Conservation (phyloP, 2,329 filamentous ascomycete species). For the Boeremia exigua region DNA sequence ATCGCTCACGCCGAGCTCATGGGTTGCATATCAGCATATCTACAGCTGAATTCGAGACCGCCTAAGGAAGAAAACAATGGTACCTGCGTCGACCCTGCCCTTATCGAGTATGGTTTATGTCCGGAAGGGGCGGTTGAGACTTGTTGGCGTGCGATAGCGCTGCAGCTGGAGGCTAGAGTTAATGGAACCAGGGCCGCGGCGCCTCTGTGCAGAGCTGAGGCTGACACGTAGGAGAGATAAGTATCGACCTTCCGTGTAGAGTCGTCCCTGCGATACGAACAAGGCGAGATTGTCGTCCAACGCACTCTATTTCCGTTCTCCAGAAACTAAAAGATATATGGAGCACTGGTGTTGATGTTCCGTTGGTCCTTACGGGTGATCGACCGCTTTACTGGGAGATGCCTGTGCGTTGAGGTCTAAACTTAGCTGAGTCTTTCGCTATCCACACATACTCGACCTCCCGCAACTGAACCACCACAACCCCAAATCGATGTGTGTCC, state of each 20-base stretch:
- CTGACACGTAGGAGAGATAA: slow-evolving; percentile 3
- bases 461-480: background rate
- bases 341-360: slow-evolving; percentile 2
- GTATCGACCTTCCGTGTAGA: background rate
- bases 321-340: background rate
- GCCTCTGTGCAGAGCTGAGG: slow-evolving; percentile 14
- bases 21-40: slow-evolving; percentile 9
- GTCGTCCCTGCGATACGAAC: background rate
- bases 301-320: background rate
- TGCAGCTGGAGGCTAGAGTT: slow-evolving; percentile 9
- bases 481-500: background rate
- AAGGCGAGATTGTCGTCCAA: background rate
- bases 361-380: slow-evolving; percentile 9
- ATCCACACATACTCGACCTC: background rate
- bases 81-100: slow-evolving; percentile 13
- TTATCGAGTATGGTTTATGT: slow-evolving; percentile 3
- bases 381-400: slow-evolving; percentile 6
- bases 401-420: slow-evolving; percentile 4
- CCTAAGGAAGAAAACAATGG: slow-evolving; percentile 14
- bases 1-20: slow-evolving; percentile 8
- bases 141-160: slow-evolving; percentile 13
- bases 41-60: slow-evolving; percentile 11
- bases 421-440: slow-evolving; percentile 6
- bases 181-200: slow-evolving; percentile 9
- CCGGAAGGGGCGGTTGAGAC: slow-evolving; percentile 14